phyloP scores from a whole-genome alignment of 148 eudicot species.

The Cornus controversa region DNA sequence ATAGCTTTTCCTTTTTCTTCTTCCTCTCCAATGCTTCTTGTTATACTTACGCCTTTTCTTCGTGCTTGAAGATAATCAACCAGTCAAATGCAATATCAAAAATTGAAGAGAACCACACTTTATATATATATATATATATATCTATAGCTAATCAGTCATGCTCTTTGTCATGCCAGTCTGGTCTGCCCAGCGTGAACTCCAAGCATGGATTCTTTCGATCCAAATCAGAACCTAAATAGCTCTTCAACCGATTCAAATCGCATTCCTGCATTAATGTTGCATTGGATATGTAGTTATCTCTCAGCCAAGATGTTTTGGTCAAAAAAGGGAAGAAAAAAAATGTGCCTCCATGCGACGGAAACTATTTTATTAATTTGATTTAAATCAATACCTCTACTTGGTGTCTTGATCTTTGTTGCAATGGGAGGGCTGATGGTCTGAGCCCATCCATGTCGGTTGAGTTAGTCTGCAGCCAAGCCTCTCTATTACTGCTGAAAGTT shows the following conservation, averaged over 20 bases:
- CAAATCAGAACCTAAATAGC: slow-evolving; percentile 23
- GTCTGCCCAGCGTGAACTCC: slow-evolving; percentile 42
- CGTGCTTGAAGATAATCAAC: not conserved
- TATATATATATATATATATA: too few relatives aligned
- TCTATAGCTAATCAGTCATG: slow-evolving; percentile 7
- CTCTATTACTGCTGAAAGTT: slow-evolving; percentile 31
- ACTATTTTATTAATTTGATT: too few relatives aligned
- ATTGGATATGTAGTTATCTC: too few relatives aligned
- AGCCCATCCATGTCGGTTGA: slow-evolving; percentile 27
- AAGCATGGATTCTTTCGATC: slow-evolving; percentile 33
- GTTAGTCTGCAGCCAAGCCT: slow-evolving; percentile 33
- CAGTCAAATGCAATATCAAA: slow-evolving; percentile 3
- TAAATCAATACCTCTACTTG: slow-evolving; percentile 34
- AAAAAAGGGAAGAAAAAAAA: too few relatives aligned
- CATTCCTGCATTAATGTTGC: slow-evolving; percentile 22
- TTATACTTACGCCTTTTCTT: not conserved
- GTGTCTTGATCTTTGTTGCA: slow-evolving; percentile 29
- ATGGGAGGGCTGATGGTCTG: slow-evolving; percentile 21
- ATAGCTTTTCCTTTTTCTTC: not conserved
- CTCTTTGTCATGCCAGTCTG: slow-evolving; percentile 30
- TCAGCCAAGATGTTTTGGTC: too few relatives aligned
- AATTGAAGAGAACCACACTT: not conserved
- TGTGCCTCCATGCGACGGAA: too few relatives aligned
- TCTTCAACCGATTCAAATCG: slow-evolving; percentile 20
- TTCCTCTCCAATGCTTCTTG: slow-evolving; percentile 3